phyloP scores from a whole-genome alignment of 2,329 filamentous ascomycete genomes.

The Coniochaeta sp. region DNA sequence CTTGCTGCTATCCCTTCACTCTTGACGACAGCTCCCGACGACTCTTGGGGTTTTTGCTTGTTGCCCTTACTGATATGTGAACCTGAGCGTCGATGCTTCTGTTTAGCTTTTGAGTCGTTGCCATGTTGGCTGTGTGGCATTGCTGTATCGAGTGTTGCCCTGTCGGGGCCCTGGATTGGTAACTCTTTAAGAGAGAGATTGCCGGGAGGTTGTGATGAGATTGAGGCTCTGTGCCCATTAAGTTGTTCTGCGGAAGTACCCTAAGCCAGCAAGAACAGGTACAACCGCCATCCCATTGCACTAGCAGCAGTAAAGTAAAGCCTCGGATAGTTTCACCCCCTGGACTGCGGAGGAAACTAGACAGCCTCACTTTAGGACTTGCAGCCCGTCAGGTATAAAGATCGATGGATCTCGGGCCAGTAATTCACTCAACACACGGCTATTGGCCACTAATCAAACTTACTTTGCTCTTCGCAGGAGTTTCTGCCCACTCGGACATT shows the following conservation, averaged over 20 bases:
- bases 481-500: no score
- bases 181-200: no score
- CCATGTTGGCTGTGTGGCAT: slow-evolving; percentile 2
- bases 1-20: background rate
- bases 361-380: background rate
- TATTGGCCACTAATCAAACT: no score
- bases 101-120: background rate
- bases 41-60: background rate
- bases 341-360: no score
- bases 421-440: background rate
- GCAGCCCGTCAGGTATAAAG: background rate
- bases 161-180: no score
- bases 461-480: no score
- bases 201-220: background rate
- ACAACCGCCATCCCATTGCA: background rate
- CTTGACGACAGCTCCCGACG: background rate
- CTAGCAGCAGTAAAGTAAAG: background rate
- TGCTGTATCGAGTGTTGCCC: background rate
- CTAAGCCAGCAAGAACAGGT: no score
- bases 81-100: background rate
- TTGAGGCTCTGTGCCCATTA: background rate
- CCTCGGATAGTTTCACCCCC: background rate
- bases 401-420: background rate
- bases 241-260: no score
- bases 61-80: background rate